Conservation (phyloP, 768 basidiomycete genomes). For the Tylopilus sp. region DNA sequence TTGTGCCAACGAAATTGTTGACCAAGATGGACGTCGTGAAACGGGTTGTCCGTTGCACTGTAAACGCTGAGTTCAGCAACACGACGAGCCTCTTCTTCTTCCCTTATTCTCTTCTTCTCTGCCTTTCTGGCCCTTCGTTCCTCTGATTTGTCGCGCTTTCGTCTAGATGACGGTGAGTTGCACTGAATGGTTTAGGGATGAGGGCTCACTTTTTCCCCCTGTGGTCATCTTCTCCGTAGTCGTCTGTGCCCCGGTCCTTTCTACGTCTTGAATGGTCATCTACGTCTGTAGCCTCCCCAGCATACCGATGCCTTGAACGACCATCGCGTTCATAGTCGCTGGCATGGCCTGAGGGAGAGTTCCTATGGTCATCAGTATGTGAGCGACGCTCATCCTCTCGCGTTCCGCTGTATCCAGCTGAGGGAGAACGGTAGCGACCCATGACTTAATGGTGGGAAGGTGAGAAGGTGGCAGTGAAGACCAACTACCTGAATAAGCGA, state of each 20-base stretch:
- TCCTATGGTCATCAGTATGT: constrained; percentile 29
- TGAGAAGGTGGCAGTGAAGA: not conserved
- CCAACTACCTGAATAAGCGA: not conserved
- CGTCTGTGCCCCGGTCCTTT: constrained; percentile 21
- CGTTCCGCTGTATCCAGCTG: constrained; percentile 31
- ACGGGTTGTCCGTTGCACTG: constrained; percentile 95
- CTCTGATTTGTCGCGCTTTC: constrained; percentile 83
- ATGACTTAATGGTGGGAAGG: constrained; percentile 27
- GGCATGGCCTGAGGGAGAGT: constrained; percentile 32
- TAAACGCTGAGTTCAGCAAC: constrained; percentile 96
- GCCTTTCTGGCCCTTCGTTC: constrained; percentile 82
- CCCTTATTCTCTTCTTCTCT: constrained; percentile 78
- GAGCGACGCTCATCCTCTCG: constrained; percentile 31
- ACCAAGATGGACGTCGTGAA: constrained; percentile 94
- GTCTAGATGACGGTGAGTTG: constrained; percentile 41
- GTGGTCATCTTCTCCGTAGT: constrained; percentile 29
- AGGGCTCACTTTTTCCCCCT: constrained; percentile 47
- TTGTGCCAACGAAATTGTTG: constrained; percentile 99
- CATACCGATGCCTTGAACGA: constrained; percentile 28
- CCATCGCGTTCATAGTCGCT: constrained; percentile 27
- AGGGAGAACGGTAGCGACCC: constrained; percentile 47
- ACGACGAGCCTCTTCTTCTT: constrained; percentile 88
- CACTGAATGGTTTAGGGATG: not conserved
- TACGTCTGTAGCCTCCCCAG: constrained; percentile 25
- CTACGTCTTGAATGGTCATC: constrained; percentile 33